These are phyloP conservation scores for Annulohypoxylon moriforme DNA, from an alignment of 495 filamentous ascomycete genomes.

Conservation along the genomic window DNA sequence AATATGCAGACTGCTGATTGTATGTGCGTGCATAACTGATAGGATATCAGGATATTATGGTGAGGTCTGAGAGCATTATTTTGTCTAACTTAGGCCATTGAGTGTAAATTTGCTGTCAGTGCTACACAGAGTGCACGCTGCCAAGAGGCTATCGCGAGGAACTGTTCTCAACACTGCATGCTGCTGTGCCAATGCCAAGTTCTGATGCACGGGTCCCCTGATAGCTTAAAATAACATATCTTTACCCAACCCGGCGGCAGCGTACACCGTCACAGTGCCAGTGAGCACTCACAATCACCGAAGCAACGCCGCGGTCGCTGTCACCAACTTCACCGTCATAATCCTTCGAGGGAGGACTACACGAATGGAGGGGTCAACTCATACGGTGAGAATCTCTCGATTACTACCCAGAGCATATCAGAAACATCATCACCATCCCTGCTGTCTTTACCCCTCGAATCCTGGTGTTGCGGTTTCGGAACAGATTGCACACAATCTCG, in stretches of 20 bases:
- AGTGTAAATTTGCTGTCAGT: constrained; percentile 1
- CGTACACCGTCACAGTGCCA: constrained; percentile 34
- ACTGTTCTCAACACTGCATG: constrained; percentile 35
- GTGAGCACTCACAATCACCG: constrained; percentile 34
- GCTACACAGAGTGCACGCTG: constrained; percentile 9
- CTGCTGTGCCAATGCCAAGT: constrained; percentile 36
- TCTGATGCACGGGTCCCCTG: constrained; percentile 22
- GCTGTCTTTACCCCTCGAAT: constrained; percentile 13
- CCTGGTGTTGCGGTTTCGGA: constrained; percentile 13
- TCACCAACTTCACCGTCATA: constrained; percentile 30
- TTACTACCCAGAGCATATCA: background rate
- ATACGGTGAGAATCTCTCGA: constrained; percentile 14
- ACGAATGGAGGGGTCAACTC: background rate
- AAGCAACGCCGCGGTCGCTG: constrained; percentile 34
- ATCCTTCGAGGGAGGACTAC: constrained; percentile 29
- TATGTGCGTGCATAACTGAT: background rate
- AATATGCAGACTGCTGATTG: constrained; percentile 7
- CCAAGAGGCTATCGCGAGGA: constrained; percentile 37
- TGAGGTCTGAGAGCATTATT: constrained; percentile 36
- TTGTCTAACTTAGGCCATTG: constrained; percentile 15
- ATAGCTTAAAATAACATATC: constrained; percentile 37
- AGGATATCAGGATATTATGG: background rate
- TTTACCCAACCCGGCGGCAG: constrained; percentile 31
- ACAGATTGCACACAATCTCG: background rate
- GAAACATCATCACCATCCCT: constrained; percentile 12